These are phyloP conservation scores for Fusarium cyanostomum DNA, from an alignment of 2,329 filamentous ascomycete species.

Conservation along the genomic window DNA sequence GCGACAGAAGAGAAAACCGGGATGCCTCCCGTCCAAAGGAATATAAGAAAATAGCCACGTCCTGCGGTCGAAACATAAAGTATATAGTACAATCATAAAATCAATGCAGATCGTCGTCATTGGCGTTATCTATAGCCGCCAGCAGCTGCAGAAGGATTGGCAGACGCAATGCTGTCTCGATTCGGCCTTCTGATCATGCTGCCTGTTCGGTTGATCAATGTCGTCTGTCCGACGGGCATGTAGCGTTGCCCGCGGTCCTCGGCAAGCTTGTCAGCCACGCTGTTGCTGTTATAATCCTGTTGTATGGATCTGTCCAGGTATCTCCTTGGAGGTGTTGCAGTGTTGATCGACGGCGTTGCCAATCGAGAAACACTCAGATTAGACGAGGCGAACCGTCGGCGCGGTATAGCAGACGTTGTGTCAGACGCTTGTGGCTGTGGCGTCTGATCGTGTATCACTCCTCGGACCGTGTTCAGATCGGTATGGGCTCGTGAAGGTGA, in stretches of 20 bases:
- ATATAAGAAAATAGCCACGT: conserved; percentile 47
- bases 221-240: conserved; percentile 55
- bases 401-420: conserved; percentile 53
- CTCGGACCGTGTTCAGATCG: conserved; percentile 58
- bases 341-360: conserved; percentile 51
- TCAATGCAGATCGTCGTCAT: conserved; percentile 42
- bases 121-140: conserved; percentile 57
- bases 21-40: conserved; percentile 34
- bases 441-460: conserved; percentile 41
- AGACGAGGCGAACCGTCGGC: conserved; percentile 62
- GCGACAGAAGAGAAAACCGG: conserved; percentile 18
- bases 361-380: conserved; percentile 58
- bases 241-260: conserved; percentile 50
- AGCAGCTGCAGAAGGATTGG: conserved; percentile 52
- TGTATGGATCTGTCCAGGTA: conserved; percentile 58
- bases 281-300: conserved; percentile 53
- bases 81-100: conserved; percentile 43
- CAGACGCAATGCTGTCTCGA: conserved; percentile 51
- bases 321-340: conserved; percentile 53
- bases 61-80: conserved; percentile 43
- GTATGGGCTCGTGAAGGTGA: conserved; percentile 67
- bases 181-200: conserved; percentile 57
- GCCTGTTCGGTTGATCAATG: conserved; percentile 54
- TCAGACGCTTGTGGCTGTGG: conserved; percentile 40
- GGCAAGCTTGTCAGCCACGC: conserved; percentile 30